Conservation (phyloP, 1,139 yeast species). For the Kluyveromyces sp. region DNA sequence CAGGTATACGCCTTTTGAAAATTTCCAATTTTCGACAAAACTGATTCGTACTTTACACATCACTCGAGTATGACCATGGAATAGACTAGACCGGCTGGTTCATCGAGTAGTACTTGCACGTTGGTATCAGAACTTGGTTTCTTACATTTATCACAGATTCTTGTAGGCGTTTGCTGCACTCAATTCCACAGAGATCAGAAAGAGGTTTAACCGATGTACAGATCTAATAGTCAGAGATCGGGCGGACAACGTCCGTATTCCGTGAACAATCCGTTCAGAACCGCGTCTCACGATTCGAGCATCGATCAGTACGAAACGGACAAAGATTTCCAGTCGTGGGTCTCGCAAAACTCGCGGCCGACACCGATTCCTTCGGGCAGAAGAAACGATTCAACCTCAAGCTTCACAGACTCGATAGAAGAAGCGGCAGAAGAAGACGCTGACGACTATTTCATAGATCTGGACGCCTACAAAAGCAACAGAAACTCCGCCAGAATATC, state of each 20-base stretch:
- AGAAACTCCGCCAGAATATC: neutral
- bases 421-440: conserved; percentile 12
- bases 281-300: conserved; percentile 25
- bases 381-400: conserved; percentile 13
- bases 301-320: conserved; percentile 20
- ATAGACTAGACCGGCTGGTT: neutral
- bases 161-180: too few relatives aligned
- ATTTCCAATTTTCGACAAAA: neutral
- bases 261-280: conserved; percentile 54
- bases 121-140: too few relatives aligned
- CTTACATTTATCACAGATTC: too few relatives aligned
- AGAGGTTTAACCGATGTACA: conserved; percentile 5
- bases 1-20: too few relatives aligned
- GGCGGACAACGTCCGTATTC: conserved; percentile 38
- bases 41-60: too few relatives aligned
- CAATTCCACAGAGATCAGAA: neutral
- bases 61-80: too few relatives aligned
- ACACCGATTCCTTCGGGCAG: conserved; percentile 11
- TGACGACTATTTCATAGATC: conserved; percentile 7
- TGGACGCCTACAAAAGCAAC: neutral
- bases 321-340: conserved; percentile 45
- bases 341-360: conserved; percentile 35
- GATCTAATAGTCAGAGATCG: conserved; percentile 14
- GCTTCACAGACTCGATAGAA: conserved; percentile 14
- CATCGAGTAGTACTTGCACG: too few relatives aligned